A percentile compares a stretch with the other conserved stretches of the same genome.
These are phyloP conservation scores for Lophiostoma macrostomum DNA, from an alignment of 495 filamentous ascomycete species.

Conservation along the genomic window DNA sequence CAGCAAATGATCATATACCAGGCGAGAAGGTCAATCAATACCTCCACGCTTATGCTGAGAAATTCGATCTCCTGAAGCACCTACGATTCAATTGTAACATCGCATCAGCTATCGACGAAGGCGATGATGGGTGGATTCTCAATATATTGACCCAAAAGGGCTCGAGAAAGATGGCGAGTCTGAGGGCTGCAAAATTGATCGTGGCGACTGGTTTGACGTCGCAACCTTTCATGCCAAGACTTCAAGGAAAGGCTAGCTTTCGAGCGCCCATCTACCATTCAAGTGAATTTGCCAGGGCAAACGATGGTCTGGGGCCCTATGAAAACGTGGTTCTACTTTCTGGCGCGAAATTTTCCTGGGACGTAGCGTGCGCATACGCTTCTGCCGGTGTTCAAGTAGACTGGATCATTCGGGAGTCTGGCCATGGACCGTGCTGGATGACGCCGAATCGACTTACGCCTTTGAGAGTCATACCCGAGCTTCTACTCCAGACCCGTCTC, in stretches of 20 bases:
- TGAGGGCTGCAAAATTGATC: conserved; percentile 59
- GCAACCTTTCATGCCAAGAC: conserved; percentile 52
- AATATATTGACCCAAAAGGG: conserved; percentile 48
- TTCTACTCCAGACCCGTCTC: conserved; percentile 61
- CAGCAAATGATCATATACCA: conserved; percentile 21
- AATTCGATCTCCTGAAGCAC: conserved; percentile 13
- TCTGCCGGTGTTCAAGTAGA: conserved; percentile 63
- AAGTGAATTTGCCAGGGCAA: conserved; percentile 52
- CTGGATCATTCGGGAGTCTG: conserved; percentile 75
- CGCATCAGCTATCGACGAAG: conserved; percentile 18
- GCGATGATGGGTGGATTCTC: conserved; percentile 17
- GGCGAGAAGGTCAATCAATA: conserved; percentile 26
- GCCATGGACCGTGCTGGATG: conserved; percentile 74
- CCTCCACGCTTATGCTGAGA: conserved; percentile 19
- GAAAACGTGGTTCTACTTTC: conserved; percentile 62
- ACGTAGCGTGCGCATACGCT: conserved; percentile 69
- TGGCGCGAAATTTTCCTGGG: conserved; percentile 72
- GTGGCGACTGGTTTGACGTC: conserved; percentile 70
- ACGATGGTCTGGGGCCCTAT: conserved; percentile 31
- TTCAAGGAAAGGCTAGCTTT: conserved; percentile 53
- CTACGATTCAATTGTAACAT: conserved; percentile 20
- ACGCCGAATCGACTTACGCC: conserved; percentile 61
- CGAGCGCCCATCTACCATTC: conserved; percentile 61
- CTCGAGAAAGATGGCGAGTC: conserved; percentile 36
- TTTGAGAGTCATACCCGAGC: conserved; percentile 57